A percentile compares a stretch with the other conserved stretches of the same genome.
Evolutionary conservation across 768 basidiomycete species (phyloP).

Genomic region (Phaeotremella skinneri): DNA sequence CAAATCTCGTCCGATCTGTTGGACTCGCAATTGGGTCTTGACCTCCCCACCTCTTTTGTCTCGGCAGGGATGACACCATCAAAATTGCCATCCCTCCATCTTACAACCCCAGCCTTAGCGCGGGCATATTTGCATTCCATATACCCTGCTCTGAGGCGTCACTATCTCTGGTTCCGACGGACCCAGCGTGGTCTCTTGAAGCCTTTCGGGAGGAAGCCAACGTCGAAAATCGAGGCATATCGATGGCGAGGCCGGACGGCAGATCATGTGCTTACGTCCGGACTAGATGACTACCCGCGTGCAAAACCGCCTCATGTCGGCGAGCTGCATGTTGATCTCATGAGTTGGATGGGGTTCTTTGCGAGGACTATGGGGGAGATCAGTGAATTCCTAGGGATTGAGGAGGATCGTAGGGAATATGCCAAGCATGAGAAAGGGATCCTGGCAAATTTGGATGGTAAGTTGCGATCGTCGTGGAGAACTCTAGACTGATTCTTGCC

Average conservation of each 20-base stretch:
- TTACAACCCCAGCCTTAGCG: constrained; percentile 64
- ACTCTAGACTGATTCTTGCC: background rate
- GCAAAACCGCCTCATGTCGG: constrained; percentile 77
- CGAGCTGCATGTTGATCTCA: constrained; percentile 87
- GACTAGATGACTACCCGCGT: constrained; percentile 95
- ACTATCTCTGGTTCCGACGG: constrained; percentile 94
- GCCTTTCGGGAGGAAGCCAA: constrained; percentile 73
- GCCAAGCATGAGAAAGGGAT: constrained; percentile 74
- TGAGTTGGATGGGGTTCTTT: constrained; percentile 97
- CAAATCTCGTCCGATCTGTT: constrained; percentile 57
- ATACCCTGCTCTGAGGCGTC: constrained; percentile 77
- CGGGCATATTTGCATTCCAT: constrained; percentile 71
- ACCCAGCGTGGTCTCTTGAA: constrained; percentile 93
- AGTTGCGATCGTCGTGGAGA: constrained; percentile 12
- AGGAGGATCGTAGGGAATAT: constrained; percentile 77
- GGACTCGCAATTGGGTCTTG: constrained; percentile 59
- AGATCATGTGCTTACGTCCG: constrained; percentile 75
- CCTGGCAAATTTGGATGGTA: constrained; percentile 80
- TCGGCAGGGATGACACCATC: background rate
- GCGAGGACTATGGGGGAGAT: constrained; percentile 88
- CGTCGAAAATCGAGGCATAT: constrained; percentile 87
- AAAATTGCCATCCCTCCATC: constrained; percentile 42
- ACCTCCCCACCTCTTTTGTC: constrained; percentile 17
- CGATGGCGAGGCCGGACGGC: constrained; percentile 89
- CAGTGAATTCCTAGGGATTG: constrained; percentile 78